Percentiles rank a stretch among this genome's conserved stretches.
Evolutionary conservation across 2,329 filamentous ascomycete species (phyloP).

Genomic region (Pseudonectria foliicola): DNA sequence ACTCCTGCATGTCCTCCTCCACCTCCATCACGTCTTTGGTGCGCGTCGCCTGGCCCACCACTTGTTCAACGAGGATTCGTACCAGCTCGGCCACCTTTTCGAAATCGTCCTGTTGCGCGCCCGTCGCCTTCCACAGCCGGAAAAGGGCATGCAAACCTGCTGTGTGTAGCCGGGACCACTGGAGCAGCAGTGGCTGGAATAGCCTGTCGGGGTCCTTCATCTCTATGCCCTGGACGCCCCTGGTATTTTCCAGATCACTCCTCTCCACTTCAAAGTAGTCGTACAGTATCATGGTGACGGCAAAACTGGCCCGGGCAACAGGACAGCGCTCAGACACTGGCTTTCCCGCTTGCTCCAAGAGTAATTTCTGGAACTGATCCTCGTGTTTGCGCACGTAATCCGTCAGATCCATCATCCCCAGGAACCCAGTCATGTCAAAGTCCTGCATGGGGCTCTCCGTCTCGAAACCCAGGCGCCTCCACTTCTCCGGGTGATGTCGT

Average conservation of each 20-base stretch:
- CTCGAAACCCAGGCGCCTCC: conserved; percentile 86
- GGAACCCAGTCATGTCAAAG: conserved; percentile 77
- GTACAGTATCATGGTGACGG: conserved; percentile 81
- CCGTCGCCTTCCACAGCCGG: conserved; percentile 84
- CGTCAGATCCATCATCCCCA: conserved; percentile 96
- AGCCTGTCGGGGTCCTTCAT: conserved; percentile 75
- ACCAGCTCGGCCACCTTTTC: conserved; percentile 89
- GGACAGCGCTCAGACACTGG: conserved; percentile 71
- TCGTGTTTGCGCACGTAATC: conserved; percentile 91
- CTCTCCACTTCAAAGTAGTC: conserved; percentile 94
- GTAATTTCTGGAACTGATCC: conserved; percentile 83
- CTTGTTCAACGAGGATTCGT: conserved; percentile 81
- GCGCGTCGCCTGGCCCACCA: conserved; percentile 74
- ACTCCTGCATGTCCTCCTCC: conserved; percentile 81
- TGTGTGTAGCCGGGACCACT: conserved; percentile 88
- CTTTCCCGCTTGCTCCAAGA: conserved; percentile 79
- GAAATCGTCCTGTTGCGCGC: conserved; percentile 79
- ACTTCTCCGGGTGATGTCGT: conserved; percentile 82
- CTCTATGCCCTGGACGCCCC: conserved; percentile 68
- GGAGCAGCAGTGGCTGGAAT: conserved; percentile 79
- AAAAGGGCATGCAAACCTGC: conserved; percentile 82
- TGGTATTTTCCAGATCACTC: conserved; percentile 69
- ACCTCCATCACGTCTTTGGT: conserved; percentile 80
- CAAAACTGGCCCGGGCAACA: conserved; percentile 76
- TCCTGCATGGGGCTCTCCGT: conserved; percentile 81